Base-by-base conservation (phyloP, 176 grass and related monocot genomes). In the Cenchrus purpureus region DNA sequence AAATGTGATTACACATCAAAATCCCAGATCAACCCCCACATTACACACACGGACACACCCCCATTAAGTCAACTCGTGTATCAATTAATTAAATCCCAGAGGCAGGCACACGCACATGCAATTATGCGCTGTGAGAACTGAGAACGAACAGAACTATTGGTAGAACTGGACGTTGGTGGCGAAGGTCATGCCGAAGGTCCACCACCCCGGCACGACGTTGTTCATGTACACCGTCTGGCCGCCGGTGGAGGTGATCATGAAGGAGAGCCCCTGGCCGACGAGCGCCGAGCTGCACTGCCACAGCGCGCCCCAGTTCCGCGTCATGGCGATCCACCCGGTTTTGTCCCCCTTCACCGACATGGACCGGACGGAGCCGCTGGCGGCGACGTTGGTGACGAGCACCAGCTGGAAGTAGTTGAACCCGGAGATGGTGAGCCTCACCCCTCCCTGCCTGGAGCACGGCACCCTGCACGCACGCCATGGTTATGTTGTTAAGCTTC, bases 111-210 rank as follows among this genome's bases (percentile, higher is more conserved):
- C 0, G 17, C 25, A 82, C 54, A 44, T 87, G 85, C 69, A 65
- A 20, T 56, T 56, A 37, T 64, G 42, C 68, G 66, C 12, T 10
- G 1, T n/a, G 5, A 8, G 5, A 2, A 11, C 48, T 25, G 25
- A 25, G 25, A 25, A 25, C 25, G 25, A 25, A 25, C 25, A 25
- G 8, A 12, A 12, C 31, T 40, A 71, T 0, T 2, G 0, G 71
- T 75, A 51, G 49, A 94, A 94, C 63, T 94, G 87, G 5, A 6
- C 5, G 83, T 86, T 83, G 76, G 77, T 78, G 54, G 78, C 16
- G 76, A 79, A 93, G 1, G 81, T 91, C 82, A 42, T 75, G 3
- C 94, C 91, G 60, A 93, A 93, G 22, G 0, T 5, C 94, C 94
- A 96, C 65, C 57, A 68, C 37, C 62, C 45, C 42, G 82, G 77